These are phyloP conservation scores for Isoetes engelmannii DNA, from an alignment of 83 land plant genomes.

Conservation along the genomic window DNA sequence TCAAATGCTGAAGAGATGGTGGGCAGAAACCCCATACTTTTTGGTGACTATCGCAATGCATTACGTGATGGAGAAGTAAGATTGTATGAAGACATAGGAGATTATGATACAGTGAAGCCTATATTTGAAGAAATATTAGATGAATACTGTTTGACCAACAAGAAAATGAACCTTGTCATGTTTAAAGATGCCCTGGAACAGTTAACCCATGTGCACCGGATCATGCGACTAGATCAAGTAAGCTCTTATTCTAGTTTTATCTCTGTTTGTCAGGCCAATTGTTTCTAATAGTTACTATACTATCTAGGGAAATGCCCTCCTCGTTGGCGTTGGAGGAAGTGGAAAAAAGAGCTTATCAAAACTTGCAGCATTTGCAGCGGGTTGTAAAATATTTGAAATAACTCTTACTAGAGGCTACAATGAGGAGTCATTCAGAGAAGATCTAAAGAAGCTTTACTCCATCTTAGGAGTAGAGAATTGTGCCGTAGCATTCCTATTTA, in stretches of 20 bases:
- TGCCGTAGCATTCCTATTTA: constrained; percentile 26
- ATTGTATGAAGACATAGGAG: constrained; percentile 30
- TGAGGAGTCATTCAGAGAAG: constrained; percentile 37
- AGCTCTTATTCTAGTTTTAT: background rate
- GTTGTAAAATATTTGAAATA: constrained; percentile 33
- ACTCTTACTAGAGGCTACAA: constrained; percentile 35
- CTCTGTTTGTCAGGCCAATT: background rate
- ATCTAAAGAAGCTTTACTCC: constrained; percentile 25
- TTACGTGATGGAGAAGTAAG: constrained; percentile 22
- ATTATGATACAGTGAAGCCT: constrained; percentile 17
- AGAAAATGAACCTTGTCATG: constrained; percentile 41
- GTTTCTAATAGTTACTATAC: no score
- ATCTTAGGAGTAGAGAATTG: constrained; percentile 34
- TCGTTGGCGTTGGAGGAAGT: constrained; percentile 45
- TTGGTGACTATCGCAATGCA: constrained; percentile 31
- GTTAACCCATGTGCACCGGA: constrained; percentile 30
- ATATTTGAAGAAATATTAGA: constrained; percentile 33
- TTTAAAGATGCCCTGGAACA: constrained; percentile 39
- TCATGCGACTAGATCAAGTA: constrained; percentile 38
- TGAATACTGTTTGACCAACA: constrained; percentile 29
- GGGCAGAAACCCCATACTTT: constrained; percentile 23
- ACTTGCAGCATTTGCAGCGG: constrained; percentile 34
- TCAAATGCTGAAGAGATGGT: constrained; percentile 14
- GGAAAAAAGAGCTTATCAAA: constrained; percentile 38
- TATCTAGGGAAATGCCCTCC: constrained; percentile 31